Percentiles rank a stretch among this genome's conserved stretches.
phyloP scores from a whole-genome alignment of 1,139 yeast species.

The Suhomyces ambrosiae region DNA sequence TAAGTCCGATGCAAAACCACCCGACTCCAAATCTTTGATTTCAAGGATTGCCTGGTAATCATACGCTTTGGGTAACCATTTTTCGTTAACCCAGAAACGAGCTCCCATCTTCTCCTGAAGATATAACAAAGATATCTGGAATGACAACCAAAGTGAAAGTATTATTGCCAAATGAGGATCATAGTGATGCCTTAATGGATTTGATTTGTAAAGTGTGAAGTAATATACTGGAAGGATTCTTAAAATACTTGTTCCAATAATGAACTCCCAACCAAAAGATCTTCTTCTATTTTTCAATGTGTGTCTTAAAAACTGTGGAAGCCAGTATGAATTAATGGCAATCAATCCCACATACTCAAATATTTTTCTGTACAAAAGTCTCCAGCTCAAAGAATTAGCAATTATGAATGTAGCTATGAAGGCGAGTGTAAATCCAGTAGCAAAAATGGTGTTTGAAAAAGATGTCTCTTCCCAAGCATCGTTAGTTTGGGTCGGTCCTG shows the following conservation, averaged over 20 bases:
- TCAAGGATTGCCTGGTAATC: constrained; percentile 74
- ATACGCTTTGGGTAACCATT: constrained; percentile 74
- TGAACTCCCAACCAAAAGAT: constrained; percentile 70
- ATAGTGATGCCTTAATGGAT: constrained; percentile 57
- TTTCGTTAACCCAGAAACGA: constrained; percentile 78
- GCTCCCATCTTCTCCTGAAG: constrained; percentile 74
- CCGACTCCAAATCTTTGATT: constrained; percentile 60
- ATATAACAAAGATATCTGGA: constrained; percentile 58
- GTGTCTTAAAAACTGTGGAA: constrained; percentile 87
- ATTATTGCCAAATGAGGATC: constrained; percentile 52
- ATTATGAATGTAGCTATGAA: constrained; percentile 62
- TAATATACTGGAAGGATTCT: constrained; percentile 69
- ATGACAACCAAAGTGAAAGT: constrained; percentile 52
- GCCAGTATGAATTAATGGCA: constrained; percentile 72
- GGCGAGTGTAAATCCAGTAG: constrained; percentile 60
- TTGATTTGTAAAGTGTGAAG: constrained; percentile 46
- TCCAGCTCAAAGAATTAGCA: constrained; percentile 65
- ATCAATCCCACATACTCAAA: constrained; percentile 61
- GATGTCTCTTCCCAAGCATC: constrained; percentile 47
- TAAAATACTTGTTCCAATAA: constrained; percentile 63
- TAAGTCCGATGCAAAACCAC: constrained; percentile 48
- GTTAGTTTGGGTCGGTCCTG: constrained; percentile 1
- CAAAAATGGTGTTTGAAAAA: constrained; percentile 61
- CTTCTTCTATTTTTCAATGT: constrained; percentile 69
- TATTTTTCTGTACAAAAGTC: constrained; percentile 51